These are phyloP conservation scores for Urostyla sp. DNA, from an alignment of 73 alveolate genomes.

Conservation along the genomic window DNA sequence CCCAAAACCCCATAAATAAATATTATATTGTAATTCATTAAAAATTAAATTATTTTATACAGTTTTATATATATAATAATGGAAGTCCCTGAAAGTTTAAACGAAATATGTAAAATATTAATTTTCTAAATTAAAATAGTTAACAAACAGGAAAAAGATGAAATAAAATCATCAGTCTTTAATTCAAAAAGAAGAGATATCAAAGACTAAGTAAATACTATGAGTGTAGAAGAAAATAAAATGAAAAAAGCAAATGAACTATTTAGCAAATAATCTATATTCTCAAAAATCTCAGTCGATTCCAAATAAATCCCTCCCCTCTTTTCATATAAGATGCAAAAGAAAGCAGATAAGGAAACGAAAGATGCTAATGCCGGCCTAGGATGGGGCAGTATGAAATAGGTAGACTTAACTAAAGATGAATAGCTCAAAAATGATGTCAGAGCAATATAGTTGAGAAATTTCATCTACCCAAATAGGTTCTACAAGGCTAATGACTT, in stretches of 20 bases:
- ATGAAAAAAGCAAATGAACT: conserved; percentile 40
- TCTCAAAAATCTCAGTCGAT: conserved; percentile 10
- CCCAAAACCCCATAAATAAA: conserved; percentile 35
- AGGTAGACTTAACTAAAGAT: conserved; percentile 73
- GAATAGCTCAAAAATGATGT: conserved; percentile 69
- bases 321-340: conserved; percentile 2
- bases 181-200: neutral
- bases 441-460: conserved; percentile 68
- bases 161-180: neutral
- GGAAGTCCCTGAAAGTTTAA: no score
- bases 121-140: neutral
- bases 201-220: conserved; percentile 2
- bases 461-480: conserved; percentile 65
- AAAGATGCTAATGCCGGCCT: conserved; percentile 55
- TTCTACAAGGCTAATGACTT: conserved; percentile 67
- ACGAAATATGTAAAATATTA: neutral
- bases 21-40: neutral
- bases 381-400: conserved; percentile 72
- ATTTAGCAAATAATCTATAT: conserved; percentile 1
- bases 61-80: conserved; percentile 1
- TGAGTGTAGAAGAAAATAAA: conserved; percentile 7
- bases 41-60: neutral
- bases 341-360: conserved; percentile 30
- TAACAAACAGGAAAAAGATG: neutral
- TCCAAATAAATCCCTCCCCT: conserved; percentile 49